These are phyloP conservation scores for Incumbomyces delicatus DNA, from an alignment of 2,329 filamentous ascomycete species.

Conservation along the genomic window DNA sequence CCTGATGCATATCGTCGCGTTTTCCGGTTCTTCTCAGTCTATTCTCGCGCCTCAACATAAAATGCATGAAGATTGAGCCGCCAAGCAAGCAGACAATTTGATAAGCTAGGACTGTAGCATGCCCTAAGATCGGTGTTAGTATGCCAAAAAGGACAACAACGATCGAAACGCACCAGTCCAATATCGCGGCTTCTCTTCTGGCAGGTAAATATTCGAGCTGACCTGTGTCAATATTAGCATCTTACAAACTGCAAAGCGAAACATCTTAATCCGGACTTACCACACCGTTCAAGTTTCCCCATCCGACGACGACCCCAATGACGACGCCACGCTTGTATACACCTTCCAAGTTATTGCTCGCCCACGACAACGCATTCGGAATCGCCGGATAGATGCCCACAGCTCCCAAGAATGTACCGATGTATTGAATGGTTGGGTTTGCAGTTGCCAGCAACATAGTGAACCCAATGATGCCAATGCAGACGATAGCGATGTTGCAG, in stretches of 20 bases:
- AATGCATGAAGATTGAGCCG: constrained; percentile 33
- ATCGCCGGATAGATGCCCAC: constrained; percentile 83
- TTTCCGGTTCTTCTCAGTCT: constrained; percentile 6
- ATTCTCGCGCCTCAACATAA: constrained; percentile 14
- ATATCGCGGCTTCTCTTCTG: constrained; percentile 52
- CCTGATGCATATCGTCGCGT: constrained; percentile 12
- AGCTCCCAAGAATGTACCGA: constrained; percentile 72
- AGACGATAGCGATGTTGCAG: constrained; percentile 60
- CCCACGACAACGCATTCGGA: constrained; percentile 78
- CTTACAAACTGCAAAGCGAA: constrained; percentile 32
- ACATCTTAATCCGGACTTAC: constrained; percentile 22
- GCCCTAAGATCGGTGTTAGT: constrained; percentile 45
- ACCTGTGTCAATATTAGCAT: constrained; percentile 5
- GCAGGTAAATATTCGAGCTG: constrained; percentile 59
- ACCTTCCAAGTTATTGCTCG: constrained; percentile 75
- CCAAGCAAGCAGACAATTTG: constrained; percentile 57
- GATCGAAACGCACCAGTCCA: background rate
- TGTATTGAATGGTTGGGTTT: constrained; percentile 62
- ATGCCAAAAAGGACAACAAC: background rate
- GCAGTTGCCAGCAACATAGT: constrained; percentile 58
- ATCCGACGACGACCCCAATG: constrained; percentile 78
- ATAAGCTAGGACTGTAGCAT: constrained; percentile 65
- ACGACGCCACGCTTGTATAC: constrained; percentile 89
- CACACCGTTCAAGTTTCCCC: constrained; percentile 84
- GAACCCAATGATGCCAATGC: constrained; percentile 68